Percentiles rank a stretch among this genome's conserved stretches.
These are phyloP conservation scores for Fusarium xylarioides DNA, from an alignment of 2,329 filamentous ascomycete species.

Conservation along the genomic window DNA sequence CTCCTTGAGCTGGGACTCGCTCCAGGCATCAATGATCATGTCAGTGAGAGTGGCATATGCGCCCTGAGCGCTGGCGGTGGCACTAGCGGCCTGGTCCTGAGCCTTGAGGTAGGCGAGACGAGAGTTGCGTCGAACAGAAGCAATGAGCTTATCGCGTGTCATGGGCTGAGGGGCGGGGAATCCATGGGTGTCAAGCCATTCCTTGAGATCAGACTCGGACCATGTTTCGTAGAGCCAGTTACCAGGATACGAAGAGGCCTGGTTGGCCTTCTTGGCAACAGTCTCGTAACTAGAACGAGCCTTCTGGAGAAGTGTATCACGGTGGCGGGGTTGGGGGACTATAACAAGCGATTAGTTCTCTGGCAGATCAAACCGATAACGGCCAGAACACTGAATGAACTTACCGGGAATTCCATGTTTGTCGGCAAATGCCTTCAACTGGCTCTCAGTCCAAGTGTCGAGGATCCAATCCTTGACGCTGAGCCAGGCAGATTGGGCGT, in stretches of 20 bases:
- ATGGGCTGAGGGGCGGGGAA: slow-evolving; percentile 86
- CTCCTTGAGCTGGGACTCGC: slow-evolving; percentile 87
- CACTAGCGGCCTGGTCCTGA: slow-evolving; percentile 68
- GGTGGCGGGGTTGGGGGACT: slow-evolving; percentile 86
- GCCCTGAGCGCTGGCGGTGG: slow-evolving; percentile 71
- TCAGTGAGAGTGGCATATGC: slow-evolving; percentile 82
- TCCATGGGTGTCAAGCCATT: slow-evolving; percentile 90
- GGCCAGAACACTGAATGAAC: slow-evolving; percentile 3
- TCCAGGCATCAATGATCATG: slow-evolving; percentile 88
- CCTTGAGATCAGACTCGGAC: slow-evolving; percentile 93
- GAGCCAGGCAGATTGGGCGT: slow-evolving; percentile 74
- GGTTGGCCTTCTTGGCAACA: slow-evolving; percentile 76
- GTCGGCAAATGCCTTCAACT: slow-evolving; percentile 92
- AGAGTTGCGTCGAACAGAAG: slow-evolving; percentile 89
- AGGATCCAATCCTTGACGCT: slow-evolving; percentile 91
- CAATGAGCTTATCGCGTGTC: slow-evolving; percentile 86
- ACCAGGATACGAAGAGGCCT: slow-evolving; percentile 87
- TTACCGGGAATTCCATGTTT: slow-evolving; percentile 80
- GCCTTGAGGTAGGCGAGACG: slow-evolving; percentile 77
- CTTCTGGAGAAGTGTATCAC: slow-evolving; percentile 81
- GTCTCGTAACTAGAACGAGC: slow-evolving; percentile 84
- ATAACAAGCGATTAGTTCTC: background rate
- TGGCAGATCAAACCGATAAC: no score
- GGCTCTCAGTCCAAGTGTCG: slow-evolving; percentile 93
- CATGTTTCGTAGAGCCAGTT: slow-evolving; percentile 93